Evolutionary conservation across 2,329 filamentous ascomycete genomes (phyloP), one percentile per base, ranked within the genome.

Genomic region (Fusarium setosum): DNA sequence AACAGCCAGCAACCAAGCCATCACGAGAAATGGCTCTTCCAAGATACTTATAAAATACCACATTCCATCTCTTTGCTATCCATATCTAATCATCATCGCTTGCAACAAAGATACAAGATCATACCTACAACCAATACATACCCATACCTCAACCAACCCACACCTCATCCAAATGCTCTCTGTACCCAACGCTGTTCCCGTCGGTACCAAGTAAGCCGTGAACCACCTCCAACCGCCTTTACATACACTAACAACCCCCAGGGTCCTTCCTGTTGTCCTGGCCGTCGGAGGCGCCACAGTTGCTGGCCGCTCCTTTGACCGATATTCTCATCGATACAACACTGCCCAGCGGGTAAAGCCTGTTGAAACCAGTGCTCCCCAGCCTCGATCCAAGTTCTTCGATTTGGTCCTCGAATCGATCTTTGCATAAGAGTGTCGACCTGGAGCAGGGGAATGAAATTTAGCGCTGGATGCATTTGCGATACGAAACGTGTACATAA

Each of bases 401-500:
- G 54, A 67, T 18, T 29, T 54, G 8, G 63, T 71, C 15, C 60
- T 71, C 7, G 68, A 71, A 20, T 71, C 68, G 1, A 59, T 71
- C 6, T 71, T 71, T 42, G 65, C 65, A 58, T 71, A 69, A 6
- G 26, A 41, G 11, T 3, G 18, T 10, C n/a, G 10, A 7, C 29
- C 8, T 21, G 51, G n/a, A 23, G 7, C 26, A 61, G 26, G 38
- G 35, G 57, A 15, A 56, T 13, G 56, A 51, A 11, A 9, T 23
- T 24, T 51, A 2, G 58, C 35, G 54, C 65, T 26, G 40, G 53
- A 37, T 38, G 50, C 35, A 40, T 29, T 32, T 48, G 42, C 31
- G 32, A 29, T 24, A 52, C 41, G 21, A 35, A 50, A 51, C 34
- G 31, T 67, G 21, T 29, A 44, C 78, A 31, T 84, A 86, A 63